phyloP scores from a whole-genome alignment of 2,329 filamentous ascomycete genomes.

The Hymenoscyphus albidus region DNA sequence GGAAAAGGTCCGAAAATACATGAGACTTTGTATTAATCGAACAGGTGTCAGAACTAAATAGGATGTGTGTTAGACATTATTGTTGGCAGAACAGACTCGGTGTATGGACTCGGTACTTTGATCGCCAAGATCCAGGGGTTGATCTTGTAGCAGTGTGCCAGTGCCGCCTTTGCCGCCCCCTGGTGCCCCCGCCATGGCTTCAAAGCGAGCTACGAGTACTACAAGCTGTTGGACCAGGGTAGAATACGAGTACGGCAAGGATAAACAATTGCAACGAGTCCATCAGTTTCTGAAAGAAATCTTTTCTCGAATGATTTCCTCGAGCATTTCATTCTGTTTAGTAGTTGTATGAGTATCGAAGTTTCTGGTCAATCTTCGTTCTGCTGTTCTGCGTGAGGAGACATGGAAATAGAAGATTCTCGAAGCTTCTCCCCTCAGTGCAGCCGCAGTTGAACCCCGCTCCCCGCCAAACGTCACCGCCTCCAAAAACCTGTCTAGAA shows the following conservation, averaged over 20 bases:
- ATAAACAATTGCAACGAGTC: neutral
- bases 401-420: neutral
- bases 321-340: neutral
- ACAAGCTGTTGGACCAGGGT: neutral
- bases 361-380: neutral
- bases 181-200: neutral
- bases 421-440: neutral
- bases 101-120: neutral
- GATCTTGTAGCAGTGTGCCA: neutral
- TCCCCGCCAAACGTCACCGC: conserved; percentile 1
- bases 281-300: neutral
- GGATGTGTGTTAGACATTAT: neutral
- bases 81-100: neutral
- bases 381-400: neutral
- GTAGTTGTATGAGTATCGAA: neutral
- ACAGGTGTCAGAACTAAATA: too few species aligned
- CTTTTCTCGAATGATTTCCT: neutral
- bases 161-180: neutral
- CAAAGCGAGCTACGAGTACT: neutral
- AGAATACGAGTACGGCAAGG: neutral
- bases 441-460: neutral
- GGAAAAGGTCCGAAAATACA: neutral
- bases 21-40: neutral
- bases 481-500: neutral
- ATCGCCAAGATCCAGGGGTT: neutral